Percentiles rank a stretch among this genome's conserved stretches.
Conservation (phyloP, 179 eudicot species). For the Patellifolia procumbens region DNA sequence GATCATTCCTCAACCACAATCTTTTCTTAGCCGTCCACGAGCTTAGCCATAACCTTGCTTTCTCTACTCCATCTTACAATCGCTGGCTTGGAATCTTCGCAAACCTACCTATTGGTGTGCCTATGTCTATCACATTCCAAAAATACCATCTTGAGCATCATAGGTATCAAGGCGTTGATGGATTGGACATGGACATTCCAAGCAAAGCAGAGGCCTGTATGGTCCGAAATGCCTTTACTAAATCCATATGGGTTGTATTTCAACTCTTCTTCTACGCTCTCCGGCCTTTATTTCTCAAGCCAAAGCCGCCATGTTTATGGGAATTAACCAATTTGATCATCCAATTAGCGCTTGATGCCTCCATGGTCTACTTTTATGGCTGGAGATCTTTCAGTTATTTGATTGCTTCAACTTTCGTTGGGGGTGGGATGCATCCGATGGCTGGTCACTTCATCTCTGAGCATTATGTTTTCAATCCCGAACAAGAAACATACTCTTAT, state of each 20-base stretch:
- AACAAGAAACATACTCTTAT: conserved; percentile 88
- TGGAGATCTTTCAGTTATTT: conserved; percentile 75
- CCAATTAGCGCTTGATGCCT: conserved; percentile 65
- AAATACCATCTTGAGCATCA: conserved; percentile 97
- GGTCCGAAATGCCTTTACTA: conserved; percentile 60
- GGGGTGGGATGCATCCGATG: conserved; percentile 97
- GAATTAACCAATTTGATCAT: conserved; percentile 63
- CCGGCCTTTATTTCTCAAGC: conserved; percentile 84
- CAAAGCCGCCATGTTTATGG: conserved; percentile 95
- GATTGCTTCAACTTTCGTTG: conserved; percentile 82
- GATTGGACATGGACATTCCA: conserved; percentile 78
- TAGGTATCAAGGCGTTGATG: conserved; percentile 86
- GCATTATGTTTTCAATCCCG: conserved; percentile 77
- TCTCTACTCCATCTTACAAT: conserved; percentile 79
- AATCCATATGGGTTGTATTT: conserved; percentile 74
- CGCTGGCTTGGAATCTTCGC: conserved; percentile 94
- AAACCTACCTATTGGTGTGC: conserved; percentile 92
- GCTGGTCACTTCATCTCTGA: conserved; percentile 97
- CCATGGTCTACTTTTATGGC: conserved; percentile 69
- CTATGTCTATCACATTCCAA: conserved; percentile 97
- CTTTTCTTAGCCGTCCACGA: conserved; percentile 95
- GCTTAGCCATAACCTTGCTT: conserved; percentile 96
- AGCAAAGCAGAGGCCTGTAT: conserved; percentile 63
- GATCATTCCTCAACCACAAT: conserved; percentile 94
- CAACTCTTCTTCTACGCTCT: conserved; percentile 95